Evolutionary conservation across 2,329 filamentous ascomycete genomes (phyloP).

Genomic region (Phoma sp.): DNA sequence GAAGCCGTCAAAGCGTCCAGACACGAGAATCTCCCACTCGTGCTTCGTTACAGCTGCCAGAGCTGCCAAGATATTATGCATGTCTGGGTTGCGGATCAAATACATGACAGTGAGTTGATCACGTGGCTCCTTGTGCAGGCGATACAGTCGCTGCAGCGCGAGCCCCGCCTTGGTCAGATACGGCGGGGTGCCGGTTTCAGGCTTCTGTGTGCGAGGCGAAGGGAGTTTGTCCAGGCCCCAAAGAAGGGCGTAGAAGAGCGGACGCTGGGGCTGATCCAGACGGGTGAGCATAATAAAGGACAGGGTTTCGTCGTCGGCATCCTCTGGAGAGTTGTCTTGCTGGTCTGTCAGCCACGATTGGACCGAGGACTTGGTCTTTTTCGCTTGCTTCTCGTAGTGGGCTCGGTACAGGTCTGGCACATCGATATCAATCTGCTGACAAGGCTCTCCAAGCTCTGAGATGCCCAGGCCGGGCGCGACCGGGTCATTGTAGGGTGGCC

Average conservation of each 20-base stretch:
- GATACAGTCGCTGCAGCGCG: constrained; percentile 85
- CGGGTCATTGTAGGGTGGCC: constrained; percentile 78
- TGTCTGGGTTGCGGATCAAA: constrained; percentile 78
- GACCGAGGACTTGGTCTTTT: constrained; percentile 89
- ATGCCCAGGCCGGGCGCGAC: constrained; percentile 65
- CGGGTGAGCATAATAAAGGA: constrained; percentile 93
- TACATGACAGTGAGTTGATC: constrained; percentile 88
- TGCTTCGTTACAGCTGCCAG: constrained; percentile 84
- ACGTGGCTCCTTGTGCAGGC: constrained; percentile 73
- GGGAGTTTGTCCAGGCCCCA: constrained; percentile 62
- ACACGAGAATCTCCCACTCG: constrained; percentile 97
- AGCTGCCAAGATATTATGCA: constrained; percentile 87
- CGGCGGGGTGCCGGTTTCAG: constrained; percentile 66
- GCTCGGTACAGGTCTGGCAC: constrained; percentile 92
- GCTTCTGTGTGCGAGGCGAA: constrained; percentile 70
- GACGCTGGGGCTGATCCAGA: constrained; percentile 75
- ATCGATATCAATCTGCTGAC: constrained; percentile 87
- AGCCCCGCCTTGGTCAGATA: constrained; percentile 76
- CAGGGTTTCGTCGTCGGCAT: constrained; percentile 92
- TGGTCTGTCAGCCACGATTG: constrained; percentile 88
- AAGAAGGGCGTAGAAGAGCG: constrained; percentile 82
- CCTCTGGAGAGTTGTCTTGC: constrained; percentile 78
- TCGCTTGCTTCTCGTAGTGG: constrained; percentile 89
- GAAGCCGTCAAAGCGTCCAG: constrained; percentile 94
- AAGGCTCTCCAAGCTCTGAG: constrained; percentile 60